These are phyloP conservation scores for Canna indica DNA, from an alignment of 176 grass and related monocot species.

Conservation along the genomic window DNA sequence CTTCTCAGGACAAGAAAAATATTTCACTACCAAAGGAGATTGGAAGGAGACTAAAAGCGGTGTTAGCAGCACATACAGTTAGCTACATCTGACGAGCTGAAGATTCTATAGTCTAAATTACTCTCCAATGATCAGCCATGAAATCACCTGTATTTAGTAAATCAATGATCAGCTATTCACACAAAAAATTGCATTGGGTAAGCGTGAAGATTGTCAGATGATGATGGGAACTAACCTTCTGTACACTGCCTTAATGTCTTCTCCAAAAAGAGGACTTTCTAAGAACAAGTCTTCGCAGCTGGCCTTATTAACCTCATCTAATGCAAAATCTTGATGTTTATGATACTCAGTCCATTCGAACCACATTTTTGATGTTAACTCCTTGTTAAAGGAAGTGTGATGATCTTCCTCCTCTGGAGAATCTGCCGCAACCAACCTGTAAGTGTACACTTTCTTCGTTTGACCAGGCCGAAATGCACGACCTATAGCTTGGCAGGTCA, in stretches of 20 bases:
- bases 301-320: slow-evolving; percentile 46
- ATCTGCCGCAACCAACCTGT: slow-evolving; percentile 73
- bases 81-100: not conserved
- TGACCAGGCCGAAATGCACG: slow-evolving; percentile 83
- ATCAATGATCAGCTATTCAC: not conserved
- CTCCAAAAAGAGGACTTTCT: slow-evolving; percentile 36
- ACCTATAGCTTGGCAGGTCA: slow-evolving; percentile 91
- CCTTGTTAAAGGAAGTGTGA: slow-evolving; percentile 61
- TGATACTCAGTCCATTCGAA: slow-evolving; percentile 87
- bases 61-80: not conserved
- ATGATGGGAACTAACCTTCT: slow-evolving; percentile 42
- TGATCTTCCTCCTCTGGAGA: slow-evolving; percentile 58
- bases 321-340: slow-evolving; percentile 43
- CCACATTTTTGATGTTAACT: slow-evolving; percentile 83
- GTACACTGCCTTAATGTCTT: slow-evolving; percentile 72
- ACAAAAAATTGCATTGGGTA: not conserved
- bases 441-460: slow-evolving; percentile 69
- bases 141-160: not conserved
- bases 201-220: not conserved
- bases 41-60: not conserved
- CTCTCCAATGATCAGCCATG: not conserved
- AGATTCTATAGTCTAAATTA: not conserved
- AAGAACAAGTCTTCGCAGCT: slow-evolving; percentile 53
- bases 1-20: not conserved
- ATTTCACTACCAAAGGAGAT: not conserved